Percentiles rank a stretch among this genome's conserved stretches.
Evolutionary conservation across 352 stramenopile genomes (phyloP).

Genomic region (Globisporangium nagaii): DNA sequence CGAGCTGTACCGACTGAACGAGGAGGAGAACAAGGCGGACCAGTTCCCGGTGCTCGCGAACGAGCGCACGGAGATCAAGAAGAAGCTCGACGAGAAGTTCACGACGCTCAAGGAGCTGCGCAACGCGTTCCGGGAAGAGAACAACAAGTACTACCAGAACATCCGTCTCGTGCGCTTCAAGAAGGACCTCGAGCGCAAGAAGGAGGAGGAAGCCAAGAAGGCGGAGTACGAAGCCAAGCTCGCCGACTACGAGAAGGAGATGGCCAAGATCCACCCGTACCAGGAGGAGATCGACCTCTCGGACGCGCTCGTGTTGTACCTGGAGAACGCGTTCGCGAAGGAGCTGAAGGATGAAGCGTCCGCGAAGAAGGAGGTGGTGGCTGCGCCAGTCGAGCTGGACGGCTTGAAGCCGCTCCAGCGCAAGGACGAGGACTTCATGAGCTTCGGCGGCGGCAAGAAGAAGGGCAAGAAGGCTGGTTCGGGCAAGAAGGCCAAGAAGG

Average conservation of each 20-base stretch:
- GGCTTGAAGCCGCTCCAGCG: constrained; percentile 89
- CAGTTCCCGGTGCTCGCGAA: constrained; percentile 78
- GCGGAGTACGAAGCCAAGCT: constrained; percentile 93
- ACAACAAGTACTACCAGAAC: constrained; percentile 94
- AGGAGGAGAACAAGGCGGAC: constrained; percentile 86
- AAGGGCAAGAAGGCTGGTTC: constrained; percentile 47
- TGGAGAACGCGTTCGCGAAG: constrained; percentile 90
- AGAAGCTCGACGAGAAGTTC: constrained; percentile 89
- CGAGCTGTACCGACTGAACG: constrained; percentile 85
- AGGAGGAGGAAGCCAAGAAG: constrained; percentile 73
- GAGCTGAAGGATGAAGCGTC: constrained; percentile 58
- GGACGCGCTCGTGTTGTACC: constrained; percentile 90
- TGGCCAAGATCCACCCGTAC: constrained; percentile 94
- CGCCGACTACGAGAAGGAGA: constrained; percentile 94
- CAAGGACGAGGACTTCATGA: constrained; percentile 85
- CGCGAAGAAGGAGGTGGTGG: constrained; percentile 31
- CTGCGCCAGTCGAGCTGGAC: constrained; percentile 80
- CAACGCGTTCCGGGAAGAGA: constrained; percentile 88
- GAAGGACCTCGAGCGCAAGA: constrained; percentile 79
- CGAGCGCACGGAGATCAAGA: constrained; percentile 88
- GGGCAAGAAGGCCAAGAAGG: constrained; percentile 76
- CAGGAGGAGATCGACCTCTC: constrained; percentile 96
- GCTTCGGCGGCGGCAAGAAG: constrained; percentile 63
- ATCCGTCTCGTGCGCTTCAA: constrained; percentile 83
- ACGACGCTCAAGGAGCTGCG: constrained; percentile 83